Percentiles rank a stretch among this genome's conserved stretches.
Evolutionary conservation across 805 yeast genomes (phyloP).

Genomic region (Brettanomyces bruxellensis): DNA sequence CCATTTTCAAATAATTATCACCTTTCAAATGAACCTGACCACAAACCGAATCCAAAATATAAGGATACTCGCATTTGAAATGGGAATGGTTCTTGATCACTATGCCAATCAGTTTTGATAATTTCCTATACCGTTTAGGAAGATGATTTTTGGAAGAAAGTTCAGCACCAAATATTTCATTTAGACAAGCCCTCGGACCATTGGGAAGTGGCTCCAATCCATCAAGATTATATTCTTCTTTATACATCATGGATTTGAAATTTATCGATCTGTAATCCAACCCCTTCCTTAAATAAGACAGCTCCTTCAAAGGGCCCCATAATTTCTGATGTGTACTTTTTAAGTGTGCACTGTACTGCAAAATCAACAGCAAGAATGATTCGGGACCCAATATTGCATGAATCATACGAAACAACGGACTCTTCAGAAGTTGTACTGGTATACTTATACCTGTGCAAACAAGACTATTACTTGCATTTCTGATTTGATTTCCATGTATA

Average conservation of each 20-base stretch:
- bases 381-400: slow-evolving; percentile 30
- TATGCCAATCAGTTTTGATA: slow-evolving; percentile 12
- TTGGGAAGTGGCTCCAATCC: slow-evolving; percentile 17
- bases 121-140: slow-evolving; percentile 18
- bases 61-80: slow-evolving; percentile 23
- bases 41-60: slow-evolving; percentile 29
- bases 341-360: slow-evolving; percentile 26
- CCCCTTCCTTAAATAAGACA: neutral
- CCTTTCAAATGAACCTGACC: slow-evolving; percentile 3
- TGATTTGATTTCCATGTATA: slow-evolving; percentile 18
- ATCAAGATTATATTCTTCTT: slow-evolving; percentile 9
- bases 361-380: slow-evolving; percentile 30
- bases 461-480: slow-evolving; percentile 10
- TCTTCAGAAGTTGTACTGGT: slow-evolving; percentile 32
- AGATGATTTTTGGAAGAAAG: slow-evolving; percentile 4
- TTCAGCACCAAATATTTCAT: slow-evolving; percentile 7
- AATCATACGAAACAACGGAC: slow-evolving; percentile 34
- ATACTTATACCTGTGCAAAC: slow-evolving; percentile 29
- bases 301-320: slow-evolving; percentile 16
- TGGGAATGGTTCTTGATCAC: slow-evolving; percentile 27
- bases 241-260: slow-evolving; percentile 20
- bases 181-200: slow-evolving; percentile 5
- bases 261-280: slow-evolving; percentile 4
- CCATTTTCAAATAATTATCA: slow-evolving; percentile 23
- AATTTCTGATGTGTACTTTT: slow-evolving; percentile 7